Conservation (phyloP, 2,329 filamentous ascomycete species). For the Aspergillus brasiliensis region DNA sequence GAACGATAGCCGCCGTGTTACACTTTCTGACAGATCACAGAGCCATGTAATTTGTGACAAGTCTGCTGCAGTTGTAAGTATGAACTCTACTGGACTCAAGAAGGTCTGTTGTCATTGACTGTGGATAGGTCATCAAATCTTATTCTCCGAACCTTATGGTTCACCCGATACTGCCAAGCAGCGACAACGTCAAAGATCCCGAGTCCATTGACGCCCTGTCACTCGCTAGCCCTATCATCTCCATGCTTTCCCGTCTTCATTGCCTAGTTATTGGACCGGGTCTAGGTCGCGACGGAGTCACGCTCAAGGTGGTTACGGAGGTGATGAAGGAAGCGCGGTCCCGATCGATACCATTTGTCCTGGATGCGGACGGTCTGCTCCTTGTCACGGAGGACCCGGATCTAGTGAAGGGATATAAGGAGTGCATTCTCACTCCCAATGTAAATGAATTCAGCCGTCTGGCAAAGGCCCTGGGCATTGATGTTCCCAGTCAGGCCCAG, state of each 20-base stretch:
- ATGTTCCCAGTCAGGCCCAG: slow-evolving; percentile 49
- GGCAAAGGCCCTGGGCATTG: slow-evolving; percentile 72
- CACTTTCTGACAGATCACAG: slow-evolving; percentile 30
- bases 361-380: slow-evolving; percentile 87
- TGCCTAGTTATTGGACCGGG: slow-evolving; percentile 92
- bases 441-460: slow-evolving; percentile 88
- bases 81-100: neutral
- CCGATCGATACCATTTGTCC: slow-evolving; percentile 72
- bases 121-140: slow-evolving; percentile 79
- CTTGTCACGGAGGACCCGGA: slow-evolving; percentile 75
- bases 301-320: slow-evolving; percentile 80
- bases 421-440: slow-evolving; percentile 91
- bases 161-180: slow-evolving; percentile 89
- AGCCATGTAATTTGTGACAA: slow-evolving; percentile 95
- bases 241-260: slow-evolving; percentile 83
- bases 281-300: slow-evolving; percentile 82
- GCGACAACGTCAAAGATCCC: slow-evolving; percentile 53
- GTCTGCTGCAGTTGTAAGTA: slow-evolving; percentile 64
- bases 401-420: slow-evolving; percentile 75
- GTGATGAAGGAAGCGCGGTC: slow-evolving; percentile 79
- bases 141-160: slow-evolving; percentile 99
- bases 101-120: neutral
- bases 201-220: slow-evolving; percentile 56
- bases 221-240: slow-evolving; percentile 70
- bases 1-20: neutral